phyloP scores from a whole-genome alignment of 768 basidiomycete genomes.

The Leccinum arenicola region DNA sequence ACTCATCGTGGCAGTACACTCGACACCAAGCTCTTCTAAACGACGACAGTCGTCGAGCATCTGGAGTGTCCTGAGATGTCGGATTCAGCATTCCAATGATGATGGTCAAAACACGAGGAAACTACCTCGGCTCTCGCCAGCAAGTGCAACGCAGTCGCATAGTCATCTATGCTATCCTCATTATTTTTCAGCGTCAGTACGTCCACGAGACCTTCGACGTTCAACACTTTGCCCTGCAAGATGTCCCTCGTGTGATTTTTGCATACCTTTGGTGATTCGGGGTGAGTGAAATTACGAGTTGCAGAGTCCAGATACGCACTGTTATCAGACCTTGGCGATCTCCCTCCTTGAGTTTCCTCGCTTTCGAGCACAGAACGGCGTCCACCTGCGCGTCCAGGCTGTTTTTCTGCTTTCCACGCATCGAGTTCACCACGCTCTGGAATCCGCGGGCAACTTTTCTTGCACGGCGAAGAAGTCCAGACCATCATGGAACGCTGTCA shows the following conservation, averaged over 20 bases:
- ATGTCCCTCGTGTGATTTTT: conserved; percentile 64
- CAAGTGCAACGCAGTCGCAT: conserved; percentile 65
- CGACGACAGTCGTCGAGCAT: conserved; percentile 63
- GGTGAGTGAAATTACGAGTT: not conserved
- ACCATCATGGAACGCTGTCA: conserved; percentile 75
- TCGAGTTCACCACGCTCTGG: conserved; percentile 41
- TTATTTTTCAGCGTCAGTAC: conserved; percentile 86
- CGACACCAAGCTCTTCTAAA: conserved; percentile 83
- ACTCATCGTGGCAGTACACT: conserved; percentile 89
- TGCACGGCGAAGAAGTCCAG: conserved; percentile 89
- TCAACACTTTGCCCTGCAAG: conserved; percentile 70
- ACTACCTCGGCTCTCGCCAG: conserved; percentile 54
- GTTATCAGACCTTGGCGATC: conserved; percentile 50
- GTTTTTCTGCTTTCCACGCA: conserved; percentile 56
- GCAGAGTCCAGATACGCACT: conserved; percentile 18
- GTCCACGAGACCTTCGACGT: conserved; percentile 80
- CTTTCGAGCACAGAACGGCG: conserved; percentile 54
- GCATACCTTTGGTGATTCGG: conserved; percentile 49
- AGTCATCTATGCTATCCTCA: conserved; percentile 53
- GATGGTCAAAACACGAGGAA: not conserved
- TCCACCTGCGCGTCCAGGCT: conserved; percentile 70
- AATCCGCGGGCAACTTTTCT: conserved; percentile 62
- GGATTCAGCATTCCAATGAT: conserved; percentile 4
- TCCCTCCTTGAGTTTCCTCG: conserved; percentile 35
- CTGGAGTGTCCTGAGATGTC: conserved; percentile 58